A percentile compares a stretch with the other conserved stretches of the same genome.
phyloP scores from a whole-genome alignment of 2,329 filamentous ascomycete species.

The Penicillium sp. region DNA sequence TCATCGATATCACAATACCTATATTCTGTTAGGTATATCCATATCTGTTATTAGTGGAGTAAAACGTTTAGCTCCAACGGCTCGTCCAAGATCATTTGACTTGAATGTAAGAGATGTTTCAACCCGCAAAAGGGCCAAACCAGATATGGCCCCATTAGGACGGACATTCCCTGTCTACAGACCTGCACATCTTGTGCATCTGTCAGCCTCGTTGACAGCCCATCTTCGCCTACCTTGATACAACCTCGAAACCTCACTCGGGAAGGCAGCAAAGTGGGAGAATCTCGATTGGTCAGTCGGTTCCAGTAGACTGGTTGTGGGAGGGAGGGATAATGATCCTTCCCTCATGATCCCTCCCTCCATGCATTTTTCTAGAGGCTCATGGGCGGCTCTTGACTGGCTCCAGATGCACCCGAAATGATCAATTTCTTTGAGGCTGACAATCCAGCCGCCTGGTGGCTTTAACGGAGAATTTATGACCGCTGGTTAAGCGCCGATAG shows the following conservation, averaged over 20 bases:
- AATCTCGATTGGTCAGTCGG: background rate
- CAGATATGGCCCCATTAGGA: background rate
- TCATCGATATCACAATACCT: background rate
- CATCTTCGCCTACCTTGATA: background rate
- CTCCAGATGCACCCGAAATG: conserved; percentile 2
- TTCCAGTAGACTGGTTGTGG: conserved; percentile 1
- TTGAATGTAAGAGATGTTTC: background rate
- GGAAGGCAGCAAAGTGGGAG: background rate
- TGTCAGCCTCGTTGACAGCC: conserved; percentile 7
- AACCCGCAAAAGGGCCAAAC: background rate
- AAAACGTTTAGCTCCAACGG: too few species aligned
- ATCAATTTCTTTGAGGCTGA: conserved; percentile 20
- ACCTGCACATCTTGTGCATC: background rate
- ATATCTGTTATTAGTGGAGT: too few species aligned
- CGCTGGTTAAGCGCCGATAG: conserved; percentile 28
- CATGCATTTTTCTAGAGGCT: background rate
- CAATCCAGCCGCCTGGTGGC: conserved; percentile 18
- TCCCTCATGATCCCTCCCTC: background rate
- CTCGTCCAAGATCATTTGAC: background rate
- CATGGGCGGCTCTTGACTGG: conserved; percentile 23
- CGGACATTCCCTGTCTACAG: background rate
- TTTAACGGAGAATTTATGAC: conserved; percentile 23
- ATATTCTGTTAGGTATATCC: background rate
- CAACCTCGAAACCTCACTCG: background rate
- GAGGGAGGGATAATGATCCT: background rate